Base-by-base conservation (phyloP, 176 grass and related monocot species). In the Tillandsia leiboldiana region DNA sequence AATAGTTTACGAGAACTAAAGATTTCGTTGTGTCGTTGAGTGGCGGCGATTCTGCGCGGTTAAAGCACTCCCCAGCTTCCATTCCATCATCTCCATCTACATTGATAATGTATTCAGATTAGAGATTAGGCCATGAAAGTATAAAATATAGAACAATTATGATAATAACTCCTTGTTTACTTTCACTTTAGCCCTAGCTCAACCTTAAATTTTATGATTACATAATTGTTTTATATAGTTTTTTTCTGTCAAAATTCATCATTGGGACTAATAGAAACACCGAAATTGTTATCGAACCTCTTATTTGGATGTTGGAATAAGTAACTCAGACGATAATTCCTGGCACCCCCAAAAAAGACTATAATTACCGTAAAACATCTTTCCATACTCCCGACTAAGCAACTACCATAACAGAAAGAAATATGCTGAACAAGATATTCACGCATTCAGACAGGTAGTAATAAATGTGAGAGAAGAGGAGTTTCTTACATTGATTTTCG, bases 401-500 rank as follows among this genome's bases (percentile, higher is more conserved):
- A 42, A 42, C 33, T 42, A 42, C 3, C 63, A 65, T 8, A 42
- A 33, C 11, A 65, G 63, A 65, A 56, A 56, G 15, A 56, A 18
- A 17, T 68, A 14, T 15, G 49, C 65, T 2, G 10, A 17, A 33
- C 13, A 68, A 15, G 3, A 50, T 18, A 14, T n/a, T 58, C 54
- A 58, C 13, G 18, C 14, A 58, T 50, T 4, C n/a, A 63, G 9
- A 13, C 24, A 12, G 50, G 27, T 1, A 48, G 20, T 10, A 12
- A 50, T 24, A 14, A 18, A 28, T 12, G 17, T 9, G 17, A 22
- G 1, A 9, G 29, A 15, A 11, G 8, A 47, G 11, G 9, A 12
- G 20, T 8, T 52, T 26, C 94, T 90, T 63, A 99, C 94, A 99
- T 22, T 92, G 91, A 71, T 93, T 99, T 72, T 99, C 94, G 54